Conservation (phyloP, 176 grass and related monocot species). For the Pontederia paniculata region DNA sequence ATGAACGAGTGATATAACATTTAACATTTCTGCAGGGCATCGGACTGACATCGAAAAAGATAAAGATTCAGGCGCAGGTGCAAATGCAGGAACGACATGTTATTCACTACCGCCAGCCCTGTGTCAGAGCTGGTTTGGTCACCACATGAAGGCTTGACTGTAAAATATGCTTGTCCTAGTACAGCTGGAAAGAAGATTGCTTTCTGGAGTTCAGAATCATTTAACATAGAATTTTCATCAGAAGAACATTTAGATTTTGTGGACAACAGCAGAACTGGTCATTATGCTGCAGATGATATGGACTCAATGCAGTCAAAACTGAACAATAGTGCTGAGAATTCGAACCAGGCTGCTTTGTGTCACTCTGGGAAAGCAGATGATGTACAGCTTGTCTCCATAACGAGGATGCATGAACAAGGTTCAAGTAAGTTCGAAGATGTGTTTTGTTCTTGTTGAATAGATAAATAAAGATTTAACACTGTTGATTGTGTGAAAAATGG, state of each 20-base stretch:
- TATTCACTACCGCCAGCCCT: constrained; percentile 30
- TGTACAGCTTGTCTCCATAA: constrained; percentile 26
- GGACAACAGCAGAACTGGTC: constrained; percentile 24
- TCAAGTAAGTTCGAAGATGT: constrained; percentile 51
- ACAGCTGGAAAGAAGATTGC: constrained; percentile 46
- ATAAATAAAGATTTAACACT: constrained; percentile 1
- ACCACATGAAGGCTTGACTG: constrained; percentile 45
- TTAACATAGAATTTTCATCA: constrained; percentile 59
- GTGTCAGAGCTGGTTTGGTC: constrained; percentile 78
- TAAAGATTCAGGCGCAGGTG: constrained; percentile 71
- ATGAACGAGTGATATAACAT: no score
- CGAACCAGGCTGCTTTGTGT: constrained; percentile 25
- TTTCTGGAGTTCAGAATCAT: constrained; percentile 57
- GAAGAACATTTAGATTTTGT: constrained; percentile 28
- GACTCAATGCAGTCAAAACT: constrained; percentile 40
- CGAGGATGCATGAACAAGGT: constrained; percentile 30
- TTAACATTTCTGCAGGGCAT: no score
- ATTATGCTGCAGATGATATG: constrained; percentile 15
- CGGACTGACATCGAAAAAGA: not conserved
- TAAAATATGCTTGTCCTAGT: constrained; percentile 51
- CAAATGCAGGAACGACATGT: constrained; percentile 63
- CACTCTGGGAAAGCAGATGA: constrained; percentile 32
- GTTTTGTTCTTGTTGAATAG: constrained; percentile 9
- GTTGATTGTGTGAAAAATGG: not conserved
- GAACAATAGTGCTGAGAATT: constrained; percentile 8